Evolutionary conservation across 179 eudicot genomes (phyloP).

Genomic region (Silene vulgaris): DNA sequence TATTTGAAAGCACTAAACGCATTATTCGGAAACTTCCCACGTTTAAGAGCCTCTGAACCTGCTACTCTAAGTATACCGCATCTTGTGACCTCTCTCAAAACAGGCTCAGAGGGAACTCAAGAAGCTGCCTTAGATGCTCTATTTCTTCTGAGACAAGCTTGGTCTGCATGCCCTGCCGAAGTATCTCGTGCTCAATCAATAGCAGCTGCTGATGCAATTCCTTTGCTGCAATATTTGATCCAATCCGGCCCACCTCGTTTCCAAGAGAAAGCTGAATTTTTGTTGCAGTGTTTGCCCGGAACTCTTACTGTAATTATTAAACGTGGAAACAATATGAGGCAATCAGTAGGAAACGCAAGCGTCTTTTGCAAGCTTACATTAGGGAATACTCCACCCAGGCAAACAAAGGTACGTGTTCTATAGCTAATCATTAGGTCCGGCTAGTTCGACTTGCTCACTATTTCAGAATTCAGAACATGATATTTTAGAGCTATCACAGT

Average conservation of each 20-base stretch:
- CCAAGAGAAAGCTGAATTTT: slow-evolving; percentile 89
- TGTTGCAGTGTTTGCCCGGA: slow-evolving; percentile 94
- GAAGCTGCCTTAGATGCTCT: slow-evolving; percentile 95
- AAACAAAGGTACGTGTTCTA: slow-evolving; percentile 61
- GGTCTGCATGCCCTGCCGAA: slow-evolving; percentile 99
- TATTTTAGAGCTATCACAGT: background rate
- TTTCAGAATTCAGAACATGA: background rate
- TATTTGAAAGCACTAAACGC: slow-evolving; percentile 86
- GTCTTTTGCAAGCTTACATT: slow-evolving; percentile 92
- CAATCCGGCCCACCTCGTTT: slow-evolving; percentile 98
- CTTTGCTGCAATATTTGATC: slow-evolving; percentile 79
- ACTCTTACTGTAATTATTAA: slow-evolving; percentile 78
- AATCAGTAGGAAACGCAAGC: slow-evolving; percentile 92
- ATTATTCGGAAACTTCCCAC: slow-evolving; percentile 90
- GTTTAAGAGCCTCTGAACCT: slow-evolving; percentile 95
- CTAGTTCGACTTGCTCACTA: background rate
- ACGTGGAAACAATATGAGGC: slow-evolving; percentile 92
- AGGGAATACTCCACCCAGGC: slow-evolving; percentile 72
- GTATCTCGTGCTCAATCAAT: slow-evolving; percentile 88
- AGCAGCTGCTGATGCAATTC: slow-evolving; percentile 98
- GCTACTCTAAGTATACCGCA: slow-evolving; percentile 98
- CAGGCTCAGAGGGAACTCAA: slow-evolving; percentile 88
- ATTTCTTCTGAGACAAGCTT: slow-evolving; percentile 91
- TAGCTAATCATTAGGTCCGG: background rate
- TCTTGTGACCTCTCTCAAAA: slow-evolving; percentile 84